Conservation (phyloP, 768 basidiomycete genomes). For the Lentinula guzmanii region DNA sequence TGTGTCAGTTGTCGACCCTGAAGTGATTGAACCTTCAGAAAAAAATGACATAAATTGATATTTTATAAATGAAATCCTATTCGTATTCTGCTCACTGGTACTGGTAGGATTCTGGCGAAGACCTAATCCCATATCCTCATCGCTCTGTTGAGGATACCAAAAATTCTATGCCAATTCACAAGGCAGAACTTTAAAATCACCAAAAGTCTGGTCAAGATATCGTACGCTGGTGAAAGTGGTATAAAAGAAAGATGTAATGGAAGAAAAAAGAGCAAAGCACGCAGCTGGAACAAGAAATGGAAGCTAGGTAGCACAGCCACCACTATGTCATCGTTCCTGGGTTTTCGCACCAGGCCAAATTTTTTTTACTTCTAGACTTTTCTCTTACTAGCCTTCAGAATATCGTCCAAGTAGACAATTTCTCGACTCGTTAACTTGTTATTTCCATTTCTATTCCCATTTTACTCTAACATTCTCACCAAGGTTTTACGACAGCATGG, state of each 20-base stretch:
- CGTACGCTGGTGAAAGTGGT: not conserved
- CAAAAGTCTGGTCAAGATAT: not conserved
- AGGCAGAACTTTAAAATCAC: too few species aligned
- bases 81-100: not conserved
- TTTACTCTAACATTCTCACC: too few species aligned
- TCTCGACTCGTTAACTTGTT: too few species aligned
- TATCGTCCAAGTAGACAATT: too few species aligned
- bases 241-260: not conserved
- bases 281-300: not conserved
- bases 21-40: not conserved
- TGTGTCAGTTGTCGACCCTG: constrained; percentile 6
- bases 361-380: too few species aligned
- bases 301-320: not conserved
- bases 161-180: not conserved
- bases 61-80: not conserved
- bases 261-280: not conserved
- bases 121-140: constrained; percentile 6
- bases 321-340: not conserved
- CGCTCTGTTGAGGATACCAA: not conserved
- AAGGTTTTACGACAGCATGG: too few species aligned
- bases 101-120: constrained; percentile 1
- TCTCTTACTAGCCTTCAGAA: too few species aligned
- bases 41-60: not conserved
- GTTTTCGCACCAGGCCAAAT: not conserved
- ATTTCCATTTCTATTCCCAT: too few species aligned